Evolutionary conservation across 2,329 filamentous ascomycete genomes (phyloP).

Genomic region (Hypocreales sp.): DNA sequence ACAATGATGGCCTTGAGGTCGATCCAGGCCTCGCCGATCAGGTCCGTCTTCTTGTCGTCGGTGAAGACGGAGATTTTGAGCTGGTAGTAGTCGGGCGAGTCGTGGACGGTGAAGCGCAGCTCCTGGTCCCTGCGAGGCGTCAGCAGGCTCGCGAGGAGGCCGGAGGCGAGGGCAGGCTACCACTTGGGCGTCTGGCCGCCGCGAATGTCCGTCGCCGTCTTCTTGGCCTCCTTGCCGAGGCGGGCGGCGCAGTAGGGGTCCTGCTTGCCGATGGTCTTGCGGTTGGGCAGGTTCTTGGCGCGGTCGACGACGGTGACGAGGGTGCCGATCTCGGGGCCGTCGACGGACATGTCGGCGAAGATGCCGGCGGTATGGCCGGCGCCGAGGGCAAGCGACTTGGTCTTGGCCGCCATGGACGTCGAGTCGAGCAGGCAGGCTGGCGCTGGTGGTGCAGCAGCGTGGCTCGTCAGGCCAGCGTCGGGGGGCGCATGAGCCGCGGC

Average conservation of each 20-base stretch:
- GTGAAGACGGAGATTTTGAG: conserved; percentile 95
- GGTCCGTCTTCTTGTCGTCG: conserved; percentile 92
- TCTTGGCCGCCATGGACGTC: conserved; percentile 32
- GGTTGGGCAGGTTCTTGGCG: conserved; percentile 91
- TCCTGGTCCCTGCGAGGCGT: conserved; percentile 70
- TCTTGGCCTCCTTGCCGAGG: conserved; percentile 91
- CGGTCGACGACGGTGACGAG: conserved; percentile 84
- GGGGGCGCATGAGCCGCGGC: too few species aligned
- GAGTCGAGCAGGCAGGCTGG: background rate
- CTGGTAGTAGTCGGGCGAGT: conserved; percentile 90
- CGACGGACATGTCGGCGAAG: conserved; percentile 83
- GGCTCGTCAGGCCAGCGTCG: background rate
- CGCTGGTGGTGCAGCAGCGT: background rate
- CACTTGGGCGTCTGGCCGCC: conserved; percentile 93
- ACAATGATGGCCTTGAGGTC: conserved; percentile 69
- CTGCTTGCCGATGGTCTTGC: conserved; percentile 96
- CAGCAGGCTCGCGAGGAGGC: conserved; percentile 1
- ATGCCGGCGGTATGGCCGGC: conserved; percentile 78
- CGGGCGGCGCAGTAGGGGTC: conserved; percentile 92
- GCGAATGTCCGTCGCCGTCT: conserved; percentile 84
- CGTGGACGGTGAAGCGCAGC: conserved; percentile 87
- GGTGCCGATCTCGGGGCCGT: conserved; percentile 87
- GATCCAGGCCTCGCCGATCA: conserved; percentile 91
- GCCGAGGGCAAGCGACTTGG: conserved; percentile 39
- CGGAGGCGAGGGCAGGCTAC: conserved; percentile 31